Percentiles rank a stretch among this genome's conserved stretches.
Evolutionary conservation across 176 grass and related monocot genomes (phyloP).

Genomic region (Avena sativa): DNA sequence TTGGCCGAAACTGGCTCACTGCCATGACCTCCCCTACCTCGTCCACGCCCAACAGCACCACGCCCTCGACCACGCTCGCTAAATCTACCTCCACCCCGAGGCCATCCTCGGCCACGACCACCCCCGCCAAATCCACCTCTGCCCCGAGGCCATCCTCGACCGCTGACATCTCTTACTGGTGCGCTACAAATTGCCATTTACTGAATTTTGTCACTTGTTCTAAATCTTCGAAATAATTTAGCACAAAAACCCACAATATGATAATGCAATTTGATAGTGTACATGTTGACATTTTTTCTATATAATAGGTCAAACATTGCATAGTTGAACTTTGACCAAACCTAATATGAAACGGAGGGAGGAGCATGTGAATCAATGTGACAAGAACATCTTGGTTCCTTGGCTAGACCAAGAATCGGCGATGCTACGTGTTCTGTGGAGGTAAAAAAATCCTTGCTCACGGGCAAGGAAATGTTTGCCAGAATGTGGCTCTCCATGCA

Average conservation of each 20-base stretch:
- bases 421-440: neutral
- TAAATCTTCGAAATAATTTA: neutral
- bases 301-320: no score
- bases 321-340: no score
- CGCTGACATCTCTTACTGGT: conserved; percentile 26
- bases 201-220: neutral
- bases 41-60: conserved; percentile 19
- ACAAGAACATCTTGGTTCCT: neutral
- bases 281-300: no score
- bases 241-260: neutral
- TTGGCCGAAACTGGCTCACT: conserved; percentile 46
- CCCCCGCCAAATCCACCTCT: conserved; percentile 25
- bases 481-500: neutral
- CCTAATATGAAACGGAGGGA: no score
- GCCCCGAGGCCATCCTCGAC: conserved; percentile 42
- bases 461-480: neutral
- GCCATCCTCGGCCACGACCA: conserved; percentile 42
- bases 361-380: no score
- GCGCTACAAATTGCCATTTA: conserved; percentile 21
- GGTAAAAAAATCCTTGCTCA: neutral
- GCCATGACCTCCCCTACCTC: conserved; percentile 28
- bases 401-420: neutral
- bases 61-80: conserved; percentile 25
- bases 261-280: conserved; percentile 11
- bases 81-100: conserved; percentile 26